Base-by-base conservation (phyloP, 805 yeast species). In the Kuraishia capsulata region DNA sequence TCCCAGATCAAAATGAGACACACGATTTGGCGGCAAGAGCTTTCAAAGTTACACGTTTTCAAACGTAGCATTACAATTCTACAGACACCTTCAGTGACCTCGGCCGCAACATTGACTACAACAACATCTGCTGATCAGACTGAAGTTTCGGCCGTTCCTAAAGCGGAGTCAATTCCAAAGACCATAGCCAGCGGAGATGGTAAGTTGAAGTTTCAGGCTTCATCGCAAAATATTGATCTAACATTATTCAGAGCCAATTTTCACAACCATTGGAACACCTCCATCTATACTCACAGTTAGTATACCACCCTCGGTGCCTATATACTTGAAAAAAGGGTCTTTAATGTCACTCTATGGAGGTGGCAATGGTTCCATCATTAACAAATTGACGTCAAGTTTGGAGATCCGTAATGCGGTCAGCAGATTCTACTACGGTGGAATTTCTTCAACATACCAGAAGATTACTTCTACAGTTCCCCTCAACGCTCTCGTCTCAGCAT, bases 231-330 rank as follows among this genome's bases (percentile, higher is more conserved):
- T n/a, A n/a, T n/a, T n/a, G n/a, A n/a, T n/a, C n/a, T n/a, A n/a
- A n/a, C 26, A 23, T 11, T 8, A 8, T 8, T 23, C 26, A 23
- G 26, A 23, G 8, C 10, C 26, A 23, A 23, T 11, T 23, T 23
- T 23, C 26, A 23, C 26, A 23, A 23, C 31, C 14, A 13, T 28
- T 28, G 80, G 78, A 5, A 56, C 52, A 4, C 71, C 78, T 2
- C 67, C 72, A 18, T 59, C 76, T 0, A 61, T 75, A 0, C 53
- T 76, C 18, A 61, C 72, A 4, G 52, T 76, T n/a, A 57, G 65
- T 1, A 50, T 73, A n/a, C 78, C 80, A 1, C 77, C 85, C 1
- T 76, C 83, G 0, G 57, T 73, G 1, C 82, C 84, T 0, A 54
- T 76, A 2, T 60, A 62, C 43, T 54, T 76, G 10, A 62, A 68